Percentiles rank a stretch among this genome's conserved stretches.
phyloP scores from a whole-genome alignment of 257 asterid genomes.

The Nicotiana benthamiana region DNA sequence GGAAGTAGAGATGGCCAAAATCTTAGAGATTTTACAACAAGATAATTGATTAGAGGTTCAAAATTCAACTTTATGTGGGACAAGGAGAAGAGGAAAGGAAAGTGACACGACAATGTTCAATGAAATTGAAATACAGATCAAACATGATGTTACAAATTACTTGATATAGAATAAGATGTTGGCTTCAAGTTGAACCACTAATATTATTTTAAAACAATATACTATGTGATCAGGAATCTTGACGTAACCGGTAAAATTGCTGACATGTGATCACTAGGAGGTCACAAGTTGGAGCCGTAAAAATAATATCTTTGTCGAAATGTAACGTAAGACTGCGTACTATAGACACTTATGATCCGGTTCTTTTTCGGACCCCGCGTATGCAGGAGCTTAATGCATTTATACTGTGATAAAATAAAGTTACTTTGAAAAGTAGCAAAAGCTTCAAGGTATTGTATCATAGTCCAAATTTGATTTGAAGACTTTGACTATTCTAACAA shows the following conservation, averaged over 20 bases:
- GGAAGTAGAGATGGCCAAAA: neutral
- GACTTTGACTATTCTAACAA: neutral
- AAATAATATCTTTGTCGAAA: too few species aligned
- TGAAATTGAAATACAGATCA: neutral
- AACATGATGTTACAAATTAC: neutral
- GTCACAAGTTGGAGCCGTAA: too few species aligned
- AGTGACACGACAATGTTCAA: slow-evolving; percentile 1
- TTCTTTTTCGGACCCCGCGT: too few species aligned
- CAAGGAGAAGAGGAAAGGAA: neutral
- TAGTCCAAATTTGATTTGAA: neutral
- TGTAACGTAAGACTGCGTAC: too few species aligned
- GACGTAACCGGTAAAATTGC: too few species aligned
- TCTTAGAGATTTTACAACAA: neutral
- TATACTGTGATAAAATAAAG: neutral
- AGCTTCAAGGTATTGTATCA: neutral
- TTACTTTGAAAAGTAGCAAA: neutral
- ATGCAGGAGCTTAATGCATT: too few species aligned
- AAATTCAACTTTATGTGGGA: neutral
- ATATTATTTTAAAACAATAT: neutral
- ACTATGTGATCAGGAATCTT: too few species aligned
- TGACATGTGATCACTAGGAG: too few species aligned
- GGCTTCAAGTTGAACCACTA: neutral
- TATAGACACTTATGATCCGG: too few species aligned
- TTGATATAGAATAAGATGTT: neutral
- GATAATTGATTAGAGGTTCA: neutral